Base-by-base conservation (phyloP, 1,139 yeast genomes). In the Sugiyamaella japonica region DNA sequence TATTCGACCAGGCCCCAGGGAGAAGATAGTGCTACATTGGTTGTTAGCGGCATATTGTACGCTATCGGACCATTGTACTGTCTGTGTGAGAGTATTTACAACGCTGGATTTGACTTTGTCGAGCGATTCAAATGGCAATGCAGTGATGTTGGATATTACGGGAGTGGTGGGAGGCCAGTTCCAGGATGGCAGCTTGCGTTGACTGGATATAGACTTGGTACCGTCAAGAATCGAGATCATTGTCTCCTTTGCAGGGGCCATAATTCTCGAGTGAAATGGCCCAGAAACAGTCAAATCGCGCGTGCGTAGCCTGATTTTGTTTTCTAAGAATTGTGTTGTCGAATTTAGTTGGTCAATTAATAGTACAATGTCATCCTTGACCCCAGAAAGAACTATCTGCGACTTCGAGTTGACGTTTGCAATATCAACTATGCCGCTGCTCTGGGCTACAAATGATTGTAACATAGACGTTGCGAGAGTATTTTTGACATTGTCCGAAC, bases 201-300 rank as follows among this genome's bases (percentile, higher is more conserved):
- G 25, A 50, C 15, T 12, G 28, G 41, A 12, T 1, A 41, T 10
- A 3, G 45, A 28, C 29, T 37, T 29, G 13, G 47, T 13, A 2
- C 42, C 41, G 39, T 54, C 37, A 10, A 65, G 53, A 31, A 61
- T 54, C 16, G 56, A 52, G 23, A 44, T 54, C 59, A 73, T 64
- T 10, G 55, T 41, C 1, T 59, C 52, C 53, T 75, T 77, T 1
- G 82, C 78, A 0, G 70, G 68, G 23, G 58, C 55, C 64, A 82
- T 70, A 17, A 73, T 59, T 1, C 66, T 59, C 48, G 75, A 77
- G 63, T 82, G 86, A 65, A 82, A 82, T 6, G 86, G 85, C 1
- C 82, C 78, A 2, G 74, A 67, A 1, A 81, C 85, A 0, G 80
- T 77, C 47, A 82, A 65, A n/a, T 52, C 50, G 9, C 58, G 50